Conservation (phyloP, 1,284 basidiomycete species). For the Melampsora abietis-canadensis region DNA sequence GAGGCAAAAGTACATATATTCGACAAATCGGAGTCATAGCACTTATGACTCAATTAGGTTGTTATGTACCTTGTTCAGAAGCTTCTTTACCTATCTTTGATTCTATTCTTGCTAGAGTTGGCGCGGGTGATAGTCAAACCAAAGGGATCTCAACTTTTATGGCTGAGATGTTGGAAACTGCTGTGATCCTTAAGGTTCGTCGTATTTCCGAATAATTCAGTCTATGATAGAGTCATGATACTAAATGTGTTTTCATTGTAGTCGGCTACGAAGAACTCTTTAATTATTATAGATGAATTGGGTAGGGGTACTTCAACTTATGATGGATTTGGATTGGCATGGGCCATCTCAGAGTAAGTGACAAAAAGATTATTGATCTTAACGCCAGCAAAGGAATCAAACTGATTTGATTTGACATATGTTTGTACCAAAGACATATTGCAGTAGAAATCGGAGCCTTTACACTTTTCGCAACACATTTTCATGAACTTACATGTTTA, state of each 20-base stretch:
- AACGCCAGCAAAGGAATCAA: neutral
- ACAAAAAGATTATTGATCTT: neutral
- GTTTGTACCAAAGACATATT: conserved; percentile 67
- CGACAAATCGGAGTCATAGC: conserved; percentile 81
- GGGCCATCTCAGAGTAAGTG: conserved; percentile 92
- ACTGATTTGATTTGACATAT: neutral
- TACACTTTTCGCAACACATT: conserved; percentile 96
- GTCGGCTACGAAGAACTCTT: conserved; percentile 85
- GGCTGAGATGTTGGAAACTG: conserved; percentile 98
- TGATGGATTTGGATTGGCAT: conserved; percentile 96
- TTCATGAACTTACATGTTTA: conserved; percentile 91
- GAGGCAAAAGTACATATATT: conserved; percentile 68
- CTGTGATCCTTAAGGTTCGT: conserved; percentile 82
- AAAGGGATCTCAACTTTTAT: conserved; percentile 99
- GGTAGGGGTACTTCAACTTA: conserved; percentile 98
- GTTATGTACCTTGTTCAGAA: conserved; percentile 81
- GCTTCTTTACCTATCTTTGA: conserved; percentile 90
- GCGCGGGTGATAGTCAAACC: conserved; percentile 93
- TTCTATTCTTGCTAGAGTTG: conserved; percentile 91
- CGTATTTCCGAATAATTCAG: neutral
- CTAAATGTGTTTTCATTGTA: conserved; percentile 52
- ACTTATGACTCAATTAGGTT: conserved; percentile 91
- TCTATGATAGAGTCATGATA: neutral
- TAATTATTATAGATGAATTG: conserved; percentile 97
- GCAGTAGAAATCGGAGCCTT: conserved; percentile 85